Evolutionary conservation across 805 yeast species (phyloP), one percentile per base, ranked within the genome.

Genomic region (Wickerhamomyces tratensis): DNA sequence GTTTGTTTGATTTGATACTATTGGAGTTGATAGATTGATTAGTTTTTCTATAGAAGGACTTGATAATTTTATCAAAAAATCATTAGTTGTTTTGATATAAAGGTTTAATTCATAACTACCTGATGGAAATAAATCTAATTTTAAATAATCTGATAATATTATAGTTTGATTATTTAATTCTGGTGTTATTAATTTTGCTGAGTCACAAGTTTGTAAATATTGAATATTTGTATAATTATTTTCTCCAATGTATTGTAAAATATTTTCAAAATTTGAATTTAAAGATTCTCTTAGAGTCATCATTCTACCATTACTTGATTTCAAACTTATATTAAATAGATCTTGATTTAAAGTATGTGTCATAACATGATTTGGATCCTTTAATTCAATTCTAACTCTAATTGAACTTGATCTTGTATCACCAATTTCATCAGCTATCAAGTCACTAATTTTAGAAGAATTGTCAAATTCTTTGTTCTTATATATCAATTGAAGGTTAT

Each of bases 111-210:
- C 47, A 10, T 55, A 56, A 6, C 50, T 45, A 9, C 5, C 10
- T 5, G 10, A 9, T 3, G 71, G 71, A 0, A 62, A 55, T 27
- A 59, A 57, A 48, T 65, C 69, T n/a, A 63, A 43, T 1, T 58
- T 50, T n/a, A 67, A 37, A 1, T 61, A 36, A 9, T 63, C 57
- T 3, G 50, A 41, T 2, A 67, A 37, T 3, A 61, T 46, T 33
- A 46, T 26, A 20, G 52, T 56, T 25, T 56, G 45, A 37, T 49
- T 35, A 6, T 38, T n/a, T n/a, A n/a, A n/a, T n/a, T n/a, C n/a
- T n/a, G n/a, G n/a, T n/a, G n/a, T n/a, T n/a, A n/a, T n/a, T n/a
- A n/a, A n/a, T n/a, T n/a, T n/a, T n/a, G n/a, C n/a, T n/a, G n/a
- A n/a, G n/a, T 47, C 49, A 9, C 40, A 39, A 12, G 48, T 31